Base-by-base conservation (phyloP, 805 yeast species). In the Zygosaccharomyces pseudorouxii region DNA sequence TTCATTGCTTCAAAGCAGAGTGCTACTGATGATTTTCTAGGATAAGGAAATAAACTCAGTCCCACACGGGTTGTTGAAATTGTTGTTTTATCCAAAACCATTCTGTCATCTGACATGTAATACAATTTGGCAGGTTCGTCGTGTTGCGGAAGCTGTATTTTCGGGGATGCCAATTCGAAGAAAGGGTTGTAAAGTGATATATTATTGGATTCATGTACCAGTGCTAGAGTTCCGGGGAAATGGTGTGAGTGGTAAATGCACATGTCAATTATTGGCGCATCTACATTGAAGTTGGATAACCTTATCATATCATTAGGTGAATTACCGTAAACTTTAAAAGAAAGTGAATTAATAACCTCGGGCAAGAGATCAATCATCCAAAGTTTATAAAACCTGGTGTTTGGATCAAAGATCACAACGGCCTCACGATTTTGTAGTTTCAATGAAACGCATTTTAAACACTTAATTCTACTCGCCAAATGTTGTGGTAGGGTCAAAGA, bases 341-440 rank as follows among this genome's bases (percentile, higher is more conserved):
- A 53, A 4, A 58, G 37, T 5, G 64, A 62, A 23, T 55, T 54
- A 1, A 63, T 49, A 5, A 59, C 50, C n/a, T 60, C 56, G 1
- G 59, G 59, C 12, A 60, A 45, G 39, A 64, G 47, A 38, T 61
- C 56, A n/a, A 64, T 62, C 5, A 80, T 70, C 55, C 82, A 71
- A 3, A 84, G 72, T 35, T 75, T 74, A 3, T 81, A 68, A 38
- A 76, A 73, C 10, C 66, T 55, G 0, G 71, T 60, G 4, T 55
- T 58, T 12, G 59, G 57, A 63, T 83, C 79, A 44, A 77, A 72
- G 5, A 86, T 64, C 0, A 81, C 77, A 0, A 87, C 59, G 0
- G 82, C 84, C 59, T 87, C 92, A 55, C 77, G 78, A 25, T 76
- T 79, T 19, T 74, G 75, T 52, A 70, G 78, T 4, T 60, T 56